Evolutionary conservation across 306 rosid genomes (phyloP).

Genomic region (Mimosa bimucronata): DNA sequence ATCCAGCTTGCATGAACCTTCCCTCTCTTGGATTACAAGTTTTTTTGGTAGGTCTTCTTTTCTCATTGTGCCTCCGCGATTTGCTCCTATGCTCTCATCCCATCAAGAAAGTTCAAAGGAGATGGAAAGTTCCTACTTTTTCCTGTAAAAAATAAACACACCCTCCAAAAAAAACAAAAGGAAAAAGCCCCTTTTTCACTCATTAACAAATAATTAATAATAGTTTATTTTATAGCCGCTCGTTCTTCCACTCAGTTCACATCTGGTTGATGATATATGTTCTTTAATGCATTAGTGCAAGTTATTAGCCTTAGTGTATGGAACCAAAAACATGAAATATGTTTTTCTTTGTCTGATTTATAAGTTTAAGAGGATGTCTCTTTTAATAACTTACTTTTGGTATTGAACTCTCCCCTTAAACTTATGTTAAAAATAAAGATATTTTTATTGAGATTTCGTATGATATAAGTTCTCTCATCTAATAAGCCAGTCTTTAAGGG

Average conservation of each 20-base stretch:
- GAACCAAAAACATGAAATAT: too few species aligned
- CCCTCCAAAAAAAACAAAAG: neutral
- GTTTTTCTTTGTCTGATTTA: too few species aligned
- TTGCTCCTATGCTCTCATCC: neutral
- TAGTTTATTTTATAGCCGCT: neutral
- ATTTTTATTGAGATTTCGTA: too few species aligned
- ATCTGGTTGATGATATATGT: neutral
- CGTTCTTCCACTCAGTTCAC: neutral
- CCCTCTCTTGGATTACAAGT: neutral
- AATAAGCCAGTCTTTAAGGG: too few species aligned
- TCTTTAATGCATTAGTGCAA: neutral
- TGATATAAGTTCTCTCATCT: too few species aligned
- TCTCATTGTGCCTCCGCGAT: neutral
- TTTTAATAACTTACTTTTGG: too few species aligned
- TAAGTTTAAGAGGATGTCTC: too few species aligned
- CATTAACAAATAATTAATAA: neutral
- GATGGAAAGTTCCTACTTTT: neutral
- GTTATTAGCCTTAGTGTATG: too few species aligned
- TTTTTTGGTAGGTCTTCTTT: neutral
- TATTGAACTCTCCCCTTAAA: too few species aligned
- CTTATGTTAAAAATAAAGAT: too few species aligned
- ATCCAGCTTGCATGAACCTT: neutral
- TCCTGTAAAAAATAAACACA: neutral
- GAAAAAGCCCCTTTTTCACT: neutral
- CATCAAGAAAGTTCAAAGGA: neutral